phyloP scores from a whole-genome alignment of 768 basidiomycete species.

The Calocybe cyanea region DNA sequence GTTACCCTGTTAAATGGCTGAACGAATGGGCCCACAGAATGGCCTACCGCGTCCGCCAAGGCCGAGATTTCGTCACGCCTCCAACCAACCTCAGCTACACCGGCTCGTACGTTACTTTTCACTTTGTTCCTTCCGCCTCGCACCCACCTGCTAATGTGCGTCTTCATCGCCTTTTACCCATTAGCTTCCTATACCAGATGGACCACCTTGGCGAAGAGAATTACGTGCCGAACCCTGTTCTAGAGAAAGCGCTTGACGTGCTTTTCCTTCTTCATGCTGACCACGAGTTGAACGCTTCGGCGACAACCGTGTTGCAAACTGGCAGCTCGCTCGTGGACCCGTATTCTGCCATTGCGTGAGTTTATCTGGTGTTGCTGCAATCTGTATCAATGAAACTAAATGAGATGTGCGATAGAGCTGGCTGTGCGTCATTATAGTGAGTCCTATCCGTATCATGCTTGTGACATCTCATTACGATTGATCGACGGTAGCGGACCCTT shows the following conservation, averaged over 20 bases:
- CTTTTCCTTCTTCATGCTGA: constrained; percentile 88
- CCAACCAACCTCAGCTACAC: constrained; percentile 82
- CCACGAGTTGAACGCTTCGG: constrained; percentile 86
- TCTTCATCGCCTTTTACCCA: no score
- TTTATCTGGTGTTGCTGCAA: background rate
- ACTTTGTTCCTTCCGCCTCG: background rate
- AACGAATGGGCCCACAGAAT: constrained; percentile 46
- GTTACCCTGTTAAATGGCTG: background rate
- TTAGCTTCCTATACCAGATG: constrained; percentile 88
- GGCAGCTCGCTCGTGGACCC: constrained; percentile 90
- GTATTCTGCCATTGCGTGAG: constrained; percentile 78
- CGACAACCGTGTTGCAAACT: constrained; percentile 84
- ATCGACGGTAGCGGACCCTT: constrained; percentile 54
- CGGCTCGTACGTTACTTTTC: constrained; percentile 56
- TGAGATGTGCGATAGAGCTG: constrained; percentile 47
- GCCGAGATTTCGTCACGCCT: constrained; percentile 81
- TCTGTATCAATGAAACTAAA: background rate
- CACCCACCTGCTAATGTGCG: constrained; percentile 2
- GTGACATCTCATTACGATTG: no score
- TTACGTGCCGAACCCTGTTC: constrained; percentile 78
- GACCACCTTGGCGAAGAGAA: constrained; percentile 72
- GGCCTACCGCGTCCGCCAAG: constrained; percentile 92
- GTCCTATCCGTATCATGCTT: constrained; percentile 22
- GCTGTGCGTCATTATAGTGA: constrained; percentile 85
- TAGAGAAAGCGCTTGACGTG: constrained; percentile 84